These are phyloP conservation scores for Wilhelminamyces savonicus DNA, from an alignment of 805 yeast genomes.

Conservation along the genomic window DNA sequence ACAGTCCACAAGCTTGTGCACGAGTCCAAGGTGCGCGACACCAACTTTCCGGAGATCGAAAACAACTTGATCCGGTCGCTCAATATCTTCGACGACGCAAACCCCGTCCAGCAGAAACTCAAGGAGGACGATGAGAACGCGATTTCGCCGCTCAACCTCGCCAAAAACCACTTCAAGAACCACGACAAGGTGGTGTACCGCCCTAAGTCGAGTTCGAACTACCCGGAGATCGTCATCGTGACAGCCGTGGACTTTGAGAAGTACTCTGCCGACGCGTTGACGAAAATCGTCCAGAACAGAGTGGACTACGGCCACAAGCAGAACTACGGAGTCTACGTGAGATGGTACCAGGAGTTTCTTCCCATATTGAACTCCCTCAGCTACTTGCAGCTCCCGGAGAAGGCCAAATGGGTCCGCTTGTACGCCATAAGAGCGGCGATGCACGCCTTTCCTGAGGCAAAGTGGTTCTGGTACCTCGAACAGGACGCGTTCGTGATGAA, in stretches of 20 bases:
- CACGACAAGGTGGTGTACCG: constrained; percentile 55
- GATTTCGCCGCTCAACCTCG: constrained; percentile 34
- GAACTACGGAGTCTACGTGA: constrained; percentile 73
- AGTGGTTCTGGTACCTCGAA: constrained; percentile 86
- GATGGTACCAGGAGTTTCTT: constrained; percentile 80
- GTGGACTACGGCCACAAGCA: constrained; percentile 82
- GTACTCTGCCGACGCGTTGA: constrained; percentile 52
- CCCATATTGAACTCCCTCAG: constrained; percentile 46
- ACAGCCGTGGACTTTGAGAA: constrained; percentile 72
- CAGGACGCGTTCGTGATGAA: constrained; percentile 74
- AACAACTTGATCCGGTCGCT: constrained; percentile 27
- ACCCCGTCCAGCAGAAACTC: constrained; percentile 24
- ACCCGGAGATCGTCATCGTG: constrained; percentile 70
- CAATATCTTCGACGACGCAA: constrained; percentile 39
- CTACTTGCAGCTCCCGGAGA: constrained; percentile 35
- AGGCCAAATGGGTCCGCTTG: constrained; percentile 57
- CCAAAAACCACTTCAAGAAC: constrained; percentile 53
- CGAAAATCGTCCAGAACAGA: constrained; percentile 74
- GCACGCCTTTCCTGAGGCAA: constrained; percentile 87
- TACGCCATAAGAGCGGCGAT: constrained; percentile 78
- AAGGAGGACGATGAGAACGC: constrained; percentile 46
- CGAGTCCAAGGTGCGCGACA: constrained; percentile 41
- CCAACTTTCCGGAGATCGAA: constrained; percentile 33
- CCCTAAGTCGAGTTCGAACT: constrained; percentile 28
- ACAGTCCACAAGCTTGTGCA: constrained; percentile 47